A percentile compares a stretch with the other conserved stretches of the same genome.
Evolutionary conservation across 2,329 filamentous ascomycete species (phyloP).

Genomic region (Taxawa tesnikishii): DNA sequence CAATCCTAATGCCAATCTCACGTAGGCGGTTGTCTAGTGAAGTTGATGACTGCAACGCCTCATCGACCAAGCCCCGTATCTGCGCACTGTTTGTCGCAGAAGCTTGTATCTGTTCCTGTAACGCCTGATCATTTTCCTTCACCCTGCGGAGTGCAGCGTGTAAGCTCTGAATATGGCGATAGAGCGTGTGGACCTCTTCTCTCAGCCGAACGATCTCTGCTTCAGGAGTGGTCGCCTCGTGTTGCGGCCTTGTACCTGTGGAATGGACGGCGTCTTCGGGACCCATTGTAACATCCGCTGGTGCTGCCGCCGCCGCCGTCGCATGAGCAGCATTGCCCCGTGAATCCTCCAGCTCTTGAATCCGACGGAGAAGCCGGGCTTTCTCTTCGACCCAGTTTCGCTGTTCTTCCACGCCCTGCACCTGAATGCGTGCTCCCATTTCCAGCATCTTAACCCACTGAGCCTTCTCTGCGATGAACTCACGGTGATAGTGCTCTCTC

Average conservation of each 20-base stretch:
- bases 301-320: background rate
- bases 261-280: too few species aligned
- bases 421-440: constrained; percentile 34
- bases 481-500: constrained; percentile 32
- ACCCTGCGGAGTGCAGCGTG: background rate
- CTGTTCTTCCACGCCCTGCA: constrained; percentile 28
- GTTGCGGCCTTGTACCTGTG: too few species aligned
- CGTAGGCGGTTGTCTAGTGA: background rate
- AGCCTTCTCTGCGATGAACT: constrained; percentile 29
- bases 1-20: too few species aligned
- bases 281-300: background rate
- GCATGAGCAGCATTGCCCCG: background rate
- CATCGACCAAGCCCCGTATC: background rate
- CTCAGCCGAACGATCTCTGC: background rate
- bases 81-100: background rate
- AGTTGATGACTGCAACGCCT: background rate
- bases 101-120: background rate
- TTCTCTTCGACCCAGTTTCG: constrained; percentile 29
- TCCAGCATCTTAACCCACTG: constrained; percentile 41
- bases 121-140: background rate
- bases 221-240: too few species aligned
- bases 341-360: background rate
- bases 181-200: background rate
- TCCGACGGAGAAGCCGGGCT: constrained; percentile 15
- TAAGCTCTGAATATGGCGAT: background rate